Evolutionary conservation across 129 eudicot species (phyloP), one percentile per base, ranked within the genome.

Genomic region (Chrysanthemum lavandulifolium): DNA sequence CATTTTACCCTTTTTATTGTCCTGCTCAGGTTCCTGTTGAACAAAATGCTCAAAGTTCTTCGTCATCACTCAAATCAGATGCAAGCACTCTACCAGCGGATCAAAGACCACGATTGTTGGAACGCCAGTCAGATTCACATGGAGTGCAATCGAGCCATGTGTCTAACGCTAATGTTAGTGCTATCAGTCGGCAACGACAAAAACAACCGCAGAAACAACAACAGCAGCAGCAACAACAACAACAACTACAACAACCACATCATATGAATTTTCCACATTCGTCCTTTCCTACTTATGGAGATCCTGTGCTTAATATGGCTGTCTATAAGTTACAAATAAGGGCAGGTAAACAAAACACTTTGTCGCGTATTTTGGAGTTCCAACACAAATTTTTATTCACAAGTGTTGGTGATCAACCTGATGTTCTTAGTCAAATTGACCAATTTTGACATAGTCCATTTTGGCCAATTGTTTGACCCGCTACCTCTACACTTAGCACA

Each of bases 221-320:
- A 16, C 73, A 79, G 18, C 91, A 83, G 1, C 92, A 81, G 64
- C 89, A 79, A 18, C 91, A 83, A 1, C 92, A 81, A 71, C 89
- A 84, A 73, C 90, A 85, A 43, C 25, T 23, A 4, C 65, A 23
- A 13, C 65, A n/a, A 43, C 92, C 81, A 73, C 90, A 85, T 25
- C 86, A 82, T 79, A 58, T 86, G 81, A 90, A 82, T 75, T 84
- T 85, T 69, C 79, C 95, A 83, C 74, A 79, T 68, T 57, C 56
- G 5, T 61, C 65, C 3, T 61, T 61, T 61, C 96, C 88, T 36
- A 93, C 86, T 69, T 96, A 90, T 81, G 91, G 90, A 47, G 86
- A 90, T 74, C 88, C 95, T 78, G 83, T 29, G 31, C 4, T 3
- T 29, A 29, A 29, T 29, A 29, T 29, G 31, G 31, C 31, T 3